phyloP scores from a whole-genome alignment of 2,329 filamentous ascomycete species.

The Tolypocladium ophioglossoides region DNA sequence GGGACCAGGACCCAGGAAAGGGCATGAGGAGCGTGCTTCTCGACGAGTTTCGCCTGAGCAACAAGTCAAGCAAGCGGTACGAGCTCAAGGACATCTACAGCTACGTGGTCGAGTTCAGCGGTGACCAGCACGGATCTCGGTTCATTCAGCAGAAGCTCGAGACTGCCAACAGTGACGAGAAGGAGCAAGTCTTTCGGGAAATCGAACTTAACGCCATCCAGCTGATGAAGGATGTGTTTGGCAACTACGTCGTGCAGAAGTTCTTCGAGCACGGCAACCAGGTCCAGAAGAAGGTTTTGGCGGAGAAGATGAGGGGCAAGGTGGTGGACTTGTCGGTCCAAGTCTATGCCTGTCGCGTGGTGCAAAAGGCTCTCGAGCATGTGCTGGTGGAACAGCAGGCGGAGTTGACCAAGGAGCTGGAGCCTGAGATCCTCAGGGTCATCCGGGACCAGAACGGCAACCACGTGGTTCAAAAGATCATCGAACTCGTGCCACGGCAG shows the following conservation, averaged over 20 bases:
- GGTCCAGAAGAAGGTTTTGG: slow-evolving; percentile 79
- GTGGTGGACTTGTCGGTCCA: slow-evolving; percentile 71
- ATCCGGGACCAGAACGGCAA: slow-evolving; percentile 88
- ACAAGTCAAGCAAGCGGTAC: slow-evolving; percentile 61
- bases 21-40: slow-evolving; percentile 61
- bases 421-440: slow-evolving; percentile 63
- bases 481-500: slow-evolving; percentile 66
- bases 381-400: slow-evolving; percentile 88
- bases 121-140: slow-evolving; percentile 88
- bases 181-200: slow-evolving; percentile 80
- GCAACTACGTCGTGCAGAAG: slow-evolving; percentile 97
- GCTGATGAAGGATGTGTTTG: slow-evolving; percentile 93
- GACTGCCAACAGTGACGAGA: slow-evolving; percentile 90
- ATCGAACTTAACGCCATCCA: slow-evolving; percentile 76
- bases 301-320: slow-evolving; percentile 78
- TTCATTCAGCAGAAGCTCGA: slow-evolving; percentile 93
- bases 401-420: slow-evolving; percentile 71
- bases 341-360: slow-evolving; percentile 90
- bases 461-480: slow-evolving; percentile 91
- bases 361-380: slow-evolving; percentile 91
- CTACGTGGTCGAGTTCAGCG: slow-evolving; percentile 87
- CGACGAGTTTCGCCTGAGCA: slow-evolving; percentile 68
- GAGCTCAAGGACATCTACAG: slow-evolving; percentile 84
- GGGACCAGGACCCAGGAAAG: slow-evolving; percentile 48
- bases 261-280: slow-evolving; percentile 95